Evolutionary conservation across 208 protist genomes (phyloP), one percentile per base, ranked within the genome.

Genomic region (Trypanosoma rangeli): DNA sequence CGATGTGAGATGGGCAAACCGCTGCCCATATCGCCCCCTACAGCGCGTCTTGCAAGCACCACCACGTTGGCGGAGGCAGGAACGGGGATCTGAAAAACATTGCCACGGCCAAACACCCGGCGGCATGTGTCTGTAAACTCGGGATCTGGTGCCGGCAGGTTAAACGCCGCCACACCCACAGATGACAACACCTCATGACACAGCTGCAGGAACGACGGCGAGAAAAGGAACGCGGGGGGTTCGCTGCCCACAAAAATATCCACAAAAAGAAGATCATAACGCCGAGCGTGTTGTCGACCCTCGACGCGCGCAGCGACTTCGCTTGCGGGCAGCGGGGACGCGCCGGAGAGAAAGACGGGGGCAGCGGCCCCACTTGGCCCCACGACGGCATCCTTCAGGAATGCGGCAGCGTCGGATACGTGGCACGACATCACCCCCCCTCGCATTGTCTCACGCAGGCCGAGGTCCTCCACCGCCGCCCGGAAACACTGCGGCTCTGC

Each of bases 241-340:
- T 84, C 76, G 61, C 88, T 93, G 33, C 91, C 91, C 22, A 90
- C 74, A 64, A 93, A 96, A 20, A 92, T 33, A 68, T 96, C 91
- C 8, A 96, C 82, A 74, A 96, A 94, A 29, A 96, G 69, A 4
- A 93, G 26, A 59, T 96, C 91, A 33, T 89, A 85, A n/a, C 61
- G 59, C 31, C 52, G 31, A 18, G 24, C 50, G n/a, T 10, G 37
- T 46, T 46, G 24, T 37, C 7, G 28, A 35, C 33, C 29, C 26
- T 39, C 24, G 48, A 37, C 42, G 22, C 26, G 20, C 3, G 0
- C 8, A 24, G 18, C 33, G 16, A 16, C 37, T n/a, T 53, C 31
- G 3, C 28, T 28, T 28, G 35, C 15, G 10, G 33, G 10, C 15
- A 12, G 16, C 0, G 66, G 35, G 8, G 54, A 37, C 10, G n/a